Conservation (phyloP, 1,284 basidiomycete genomes). For the Ustilago curta region DNA sequence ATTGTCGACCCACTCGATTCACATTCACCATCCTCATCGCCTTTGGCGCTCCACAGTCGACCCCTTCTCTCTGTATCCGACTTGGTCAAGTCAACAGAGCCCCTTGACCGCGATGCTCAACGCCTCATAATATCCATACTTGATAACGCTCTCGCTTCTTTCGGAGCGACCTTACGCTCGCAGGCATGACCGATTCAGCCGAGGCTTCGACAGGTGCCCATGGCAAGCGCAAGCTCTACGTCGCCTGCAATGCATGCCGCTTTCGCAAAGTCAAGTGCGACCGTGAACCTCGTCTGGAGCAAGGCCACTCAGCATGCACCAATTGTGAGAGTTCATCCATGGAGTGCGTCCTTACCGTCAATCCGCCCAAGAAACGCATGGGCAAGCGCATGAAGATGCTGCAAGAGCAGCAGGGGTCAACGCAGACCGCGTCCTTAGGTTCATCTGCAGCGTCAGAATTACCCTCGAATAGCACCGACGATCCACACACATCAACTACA, state of each 20-base stretch:
- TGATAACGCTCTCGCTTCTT: too few relatives aligned
- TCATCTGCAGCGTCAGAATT: not conserved
- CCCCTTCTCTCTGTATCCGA: too few relatives aligned
- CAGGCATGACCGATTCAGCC: constrained; percentile 7
- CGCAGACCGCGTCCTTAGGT: not conserved
- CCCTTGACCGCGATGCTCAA: not conserved
- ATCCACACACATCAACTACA: not conserved
- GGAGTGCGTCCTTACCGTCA: constrained; percentile 36
- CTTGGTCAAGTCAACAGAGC: too few relatives aligned
- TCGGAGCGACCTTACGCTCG: not conserved
- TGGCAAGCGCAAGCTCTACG: constrained; percentile 39
- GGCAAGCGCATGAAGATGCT: constrained; percentile 45
- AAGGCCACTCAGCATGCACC: constrained; percentile 22
- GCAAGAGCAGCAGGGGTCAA: constrained; percentile 26
- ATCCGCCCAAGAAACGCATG: constrained; percentile 45
- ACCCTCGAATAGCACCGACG: not conserved
- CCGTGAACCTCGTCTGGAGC: constrained; percentile 31
- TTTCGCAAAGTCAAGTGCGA: constrained; percentile 50
- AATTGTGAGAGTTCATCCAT: constrained; percentile 28
- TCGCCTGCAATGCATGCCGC: constrained; percentile 45
- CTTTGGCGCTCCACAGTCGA: too few relatives aligned
- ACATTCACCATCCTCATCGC: too few relatives aligned
- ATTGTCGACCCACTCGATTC: too few relatives aligned
- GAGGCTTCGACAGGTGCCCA: constrained; percentile 9
- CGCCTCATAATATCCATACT: not conserved